Evolutionary conservation across 805 yeast genomes (phyloP).

Genomic region (Yamadazyma scolyti): DNA sequence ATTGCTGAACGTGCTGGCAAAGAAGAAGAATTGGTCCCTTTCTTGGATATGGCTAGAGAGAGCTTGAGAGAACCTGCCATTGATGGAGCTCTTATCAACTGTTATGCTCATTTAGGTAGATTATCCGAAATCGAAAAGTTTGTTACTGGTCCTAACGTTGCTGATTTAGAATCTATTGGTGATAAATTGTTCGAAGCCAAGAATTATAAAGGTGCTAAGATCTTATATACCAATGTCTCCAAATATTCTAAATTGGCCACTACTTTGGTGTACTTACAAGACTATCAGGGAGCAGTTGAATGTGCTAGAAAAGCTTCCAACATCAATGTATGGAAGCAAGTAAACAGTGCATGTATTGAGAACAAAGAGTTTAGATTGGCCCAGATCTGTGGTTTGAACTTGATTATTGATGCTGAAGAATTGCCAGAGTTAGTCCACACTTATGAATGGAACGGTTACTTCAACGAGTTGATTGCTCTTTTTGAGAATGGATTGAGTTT

Average conservation of each 20-base stretch:
- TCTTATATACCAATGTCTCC: conserved; percentile 79
- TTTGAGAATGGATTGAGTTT: conserved; percentile 94
- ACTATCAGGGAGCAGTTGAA: conserved; percentile 95
- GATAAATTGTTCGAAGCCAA: conserved; percentile 78
- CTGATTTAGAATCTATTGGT: conserved; percentile 88
- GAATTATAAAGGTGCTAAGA: conserved; percentile 90
- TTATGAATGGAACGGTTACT: conserved; percentile 88
- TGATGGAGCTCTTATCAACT: conserved; percentile 87
- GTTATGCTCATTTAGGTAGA: conserved; percentile 76
- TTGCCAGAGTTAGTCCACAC: conserved; percentile 81
- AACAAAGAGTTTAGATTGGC: conserved; percentile 94
- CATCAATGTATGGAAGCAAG: conserved; percentile 94
- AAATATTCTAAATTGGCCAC: conserved; percentile 96
- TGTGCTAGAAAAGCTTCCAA: conserved; percentile 98
- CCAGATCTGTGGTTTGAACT: conserved; percentile 96
- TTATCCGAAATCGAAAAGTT: conserved; percentile 80
- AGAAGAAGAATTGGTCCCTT: conserved; percentile 87
- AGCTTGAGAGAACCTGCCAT: conserved; percentile 85
- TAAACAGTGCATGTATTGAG: conserved; percentile 92
- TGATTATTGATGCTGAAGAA: conserved; percentile 97
- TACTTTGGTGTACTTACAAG: conserved; percentile 88
- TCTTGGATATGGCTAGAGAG: conserved; percentile 86
- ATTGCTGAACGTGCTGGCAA: conserved; percentile 93
- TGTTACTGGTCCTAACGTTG: conserved; percentile 85
- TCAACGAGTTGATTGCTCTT: conserved; percentile 84